Percentiles rank a stretch among this genome's conserved stretches.
These are phyloP conservation scores for Pseudonectria foliicola DNA, from an alignment of 2,329 filamentous ascomycete species.

Conservation along the genomic window DNA sequence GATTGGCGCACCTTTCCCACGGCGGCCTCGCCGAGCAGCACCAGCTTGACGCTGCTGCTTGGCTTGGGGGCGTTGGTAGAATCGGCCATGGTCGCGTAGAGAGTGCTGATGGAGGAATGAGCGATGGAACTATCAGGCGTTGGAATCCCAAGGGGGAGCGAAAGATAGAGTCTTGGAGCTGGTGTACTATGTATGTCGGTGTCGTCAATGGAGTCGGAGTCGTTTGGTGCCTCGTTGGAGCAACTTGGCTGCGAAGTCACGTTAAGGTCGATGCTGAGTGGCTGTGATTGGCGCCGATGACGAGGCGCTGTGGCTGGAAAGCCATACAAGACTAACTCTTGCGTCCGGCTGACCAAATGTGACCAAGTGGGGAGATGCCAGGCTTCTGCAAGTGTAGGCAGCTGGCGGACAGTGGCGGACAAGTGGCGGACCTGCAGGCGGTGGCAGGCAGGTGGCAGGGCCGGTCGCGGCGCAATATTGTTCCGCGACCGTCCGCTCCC, in stretches of 20 bases:
- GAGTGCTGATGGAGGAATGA: slow-evolving; percentile 9
- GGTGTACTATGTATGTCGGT: background rate
- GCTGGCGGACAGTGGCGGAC: slow-evolving; percentile 7
- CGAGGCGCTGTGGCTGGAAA: slow-evolving; percentile 17
- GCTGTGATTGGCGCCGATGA: slow-evolving; percentile 21
- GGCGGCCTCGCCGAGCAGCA: slow-evolving; percentile 92
- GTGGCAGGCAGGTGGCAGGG: too few species aligned
- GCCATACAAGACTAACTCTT: slow-evolving; percentile 2
- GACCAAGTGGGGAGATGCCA: slow-evolving; percentile 1
- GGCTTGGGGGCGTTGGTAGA: slow-evolving; percentile 70
- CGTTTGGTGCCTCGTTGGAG: background rate
- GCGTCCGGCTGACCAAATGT: slow-evolving; percentile 6
- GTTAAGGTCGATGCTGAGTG: slow-evolving; percentile 11
- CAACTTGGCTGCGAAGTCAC: background rate
- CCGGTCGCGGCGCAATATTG: slow-evolving; percentile 8
- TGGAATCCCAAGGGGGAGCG: slow-evolving; percentile 2
- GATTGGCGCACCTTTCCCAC: slow-evolving; percentile 77
- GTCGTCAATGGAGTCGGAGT: background rate
- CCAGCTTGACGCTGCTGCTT: slow-evolving; percentile 99
- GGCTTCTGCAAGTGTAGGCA: background rate
- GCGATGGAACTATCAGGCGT: slow-evolving; percentile 1
- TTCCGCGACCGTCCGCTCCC: slow-evolving; percentile 14
- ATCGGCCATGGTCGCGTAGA: slow-evolving; percentile 30
- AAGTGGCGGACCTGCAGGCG: too few species aligned
- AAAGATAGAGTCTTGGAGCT: slow-evolving; percentile 3